Evolutionary conservation across 345 rosid genomes (phyloP), one percentile per base, ranked within the genome.

Genomic region (Punica granatum): DNA sequence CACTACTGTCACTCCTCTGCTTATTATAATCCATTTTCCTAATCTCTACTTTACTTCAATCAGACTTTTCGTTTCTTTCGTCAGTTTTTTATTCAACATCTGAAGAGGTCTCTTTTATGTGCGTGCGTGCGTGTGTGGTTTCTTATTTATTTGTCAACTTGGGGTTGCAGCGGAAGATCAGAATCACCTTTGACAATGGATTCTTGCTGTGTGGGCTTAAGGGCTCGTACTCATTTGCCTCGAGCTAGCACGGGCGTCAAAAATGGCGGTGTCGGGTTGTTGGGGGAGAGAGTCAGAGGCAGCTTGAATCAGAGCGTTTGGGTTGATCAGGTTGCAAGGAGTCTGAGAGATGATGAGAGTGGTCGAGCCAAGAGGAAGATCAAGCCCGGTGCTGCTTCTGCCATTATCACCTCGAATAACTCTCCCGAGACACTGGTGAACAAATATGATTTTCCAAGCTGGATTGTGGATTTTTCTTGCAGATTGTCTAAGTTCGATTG

Each of bases 321-420:
- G 76, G 66, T 51, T 43, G 71, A 79, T 60, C 81, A 65, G 63
- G 74, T 76, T 35, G 67, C 63, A 39, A 75, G 70, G 64, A 74
- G 74, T 71, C 77, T 80, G 63, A 80, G 53, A 79, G 65, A 70
- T 59, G 77, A 77, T 63, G 33, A 37, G n/a, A n/a, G n/a, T 56
- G 74, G 73, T 70, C 75, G 73, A 32, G 76, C 19, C 67, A 73
- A 66, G 35, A 56, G 61, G 61, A 83, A 73, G 72, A 23, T 67
- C 72, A 85, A 70, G 41, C 85, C 88, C 1, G 86, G 92, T 61
- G 79, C 77, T 74, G 82, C 84, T 72, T 78, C 26, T 62, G 83
- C 97, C 9, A 70, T 93, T 74, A 77, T 90, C 54, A 90, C 97
- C 65, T 86, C 98, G 48, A 70, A 78, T 49, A 82, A 71, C 69